Base-by-base conservation (phyloP, 139 green algal genomes). In the Tetradesmus obliquus region DNA sequence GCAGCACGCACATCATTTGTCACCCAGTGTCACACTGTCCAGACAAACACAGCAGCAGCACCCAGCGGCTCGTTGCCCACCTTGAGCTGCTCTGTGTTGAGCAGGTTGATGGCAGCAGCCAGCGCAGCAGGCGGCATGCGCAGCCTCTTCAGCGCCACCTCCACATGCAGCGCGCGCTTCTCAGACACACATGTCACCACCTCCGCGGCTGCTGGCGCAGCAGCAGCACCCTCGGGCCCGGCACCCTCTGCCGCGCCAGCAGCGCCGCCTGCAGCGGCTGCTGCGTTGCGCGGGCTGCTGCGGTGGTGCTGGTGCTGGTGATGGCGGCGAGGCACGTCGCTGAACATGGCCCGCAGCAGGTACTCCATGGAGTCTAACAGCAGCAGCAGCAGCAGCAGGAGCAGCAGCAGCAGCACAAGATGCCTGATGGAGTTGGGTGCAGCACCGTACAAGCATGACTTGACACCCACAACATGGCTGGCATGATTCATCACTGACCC, bases 321-420 rank as follows among this genome's bases (percentile, higher is more conserved):
- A 1, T 58, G 84, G 24, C 84, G 84, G 24, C 85, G 85, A 8
- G 85, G 85, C 13, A 62, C 45, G 54, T 89, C 85, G 45, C 85
- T 90, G 86, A 90, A 90, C 86, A 90, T 90, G 5, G 85, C 53
- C 20, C 85, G 85, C 32, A 89, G 85, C 85, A 89, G 66, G 66
- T 89, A 89, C 62, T 89, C 85, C 85, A 89, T 89, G 62, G 85
- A 89, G 19, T 89, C 85, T 89, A 45, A 45, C n/a, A 12, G 15
- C 80, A 24, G 51, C 80, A 85, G 66, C 80, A 85, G 12, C 12
- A 85, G 76, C 76, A 83, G 22, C 13, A 55, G 76, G 7, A 55
- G 79, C 32, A 79, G 57, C 57, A 88, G 19, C 7, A 87, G 15
- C 20, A 87, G 82, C 55, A 74, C 53, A 22, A 53, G 22, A 55